Conservation (phyloP, 257 asterid species). For the Salvia miltiorrhiza region DNA sequence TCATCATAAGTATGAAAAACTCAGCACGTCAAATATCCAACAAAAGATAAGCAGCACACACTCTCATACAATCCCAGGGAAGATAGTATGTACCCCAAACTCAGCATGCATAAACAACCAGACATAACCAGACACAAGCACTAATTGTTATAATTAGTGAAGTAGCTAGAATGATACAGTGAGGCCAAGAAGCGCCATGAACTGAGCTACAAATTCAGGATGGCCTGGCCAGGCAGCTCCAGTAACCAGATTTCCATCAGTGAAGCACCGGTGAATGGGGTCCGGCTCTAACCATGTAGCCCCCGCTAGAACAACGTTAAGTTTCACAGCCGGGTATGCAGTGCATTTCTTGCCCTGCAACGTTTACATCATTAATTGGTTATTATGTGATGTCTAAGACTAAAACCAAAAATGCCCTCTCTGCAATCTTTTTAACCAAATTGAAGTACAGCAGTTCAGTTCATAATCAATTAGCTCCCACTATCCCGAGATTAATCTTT, state of each 20-base stretch:
- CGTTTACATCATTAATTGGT: neutral
- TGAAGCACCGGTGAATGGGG: conserved; percentile 84
- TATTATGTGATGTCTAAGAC: neutral
- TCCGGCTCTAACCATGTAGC: conserved; percentile 94
- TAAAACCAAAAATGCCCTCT: neutral
- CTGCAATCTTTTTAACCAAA: no score
- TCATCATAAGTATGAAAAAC: no score
- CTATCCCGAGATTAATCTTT: no score
- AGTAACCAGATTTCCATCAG: conserved; percentile 90
- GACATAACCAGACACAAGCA: no score
- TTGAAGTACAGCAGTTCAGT: neutral
- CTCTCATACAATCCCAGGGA: no score
- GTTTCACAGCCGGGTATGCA: conserved; percentile 93
- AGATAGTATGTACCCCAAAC: no score
- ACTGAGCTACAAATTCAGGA: conserved; percentile 83
- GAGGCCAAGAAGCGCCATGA: conserved; percentile 76
- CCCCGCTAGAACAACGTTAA: conserved; percentile 76
- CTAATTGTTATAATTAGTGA: neutral
- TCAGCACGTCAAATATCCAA: no score
- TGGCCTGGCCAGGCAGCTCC: conserved; percentile 99
- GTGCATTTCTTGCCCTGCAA: conserved; percentile 88
- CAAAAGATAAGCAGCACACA: no score
- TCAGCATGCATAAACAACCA: no score
- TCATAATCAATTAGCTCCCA: neutral
- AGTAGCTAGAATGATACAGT: conserved; percentile 16